Evolutionary conservation across 2,329 filamentous ascomycete species (phyloP).

Genomic region (Rasamsonia emersonii): DNA sequence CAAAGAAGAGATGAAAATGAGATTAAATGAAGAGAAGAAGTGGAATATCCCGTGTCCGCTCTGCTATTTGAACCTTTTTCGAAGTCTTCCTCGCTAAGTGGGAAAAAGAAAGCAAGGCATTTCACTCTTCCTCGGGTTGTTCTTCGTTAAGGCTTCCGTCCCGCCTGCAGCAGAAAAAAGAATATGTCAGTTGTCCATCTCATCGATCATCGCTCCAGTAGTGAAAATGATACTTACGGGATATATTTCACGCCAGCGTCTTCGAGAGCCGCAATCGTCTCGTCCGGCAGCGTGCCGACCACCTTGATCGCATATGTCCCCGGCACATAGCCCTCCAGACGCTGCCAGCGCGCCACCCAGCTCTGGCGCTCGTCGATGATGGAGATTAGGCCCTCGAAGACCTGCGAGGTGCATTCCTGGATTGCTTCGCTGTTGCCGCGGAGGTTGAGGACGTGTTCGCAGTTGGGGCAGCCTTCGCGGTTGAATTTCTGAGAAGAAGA

Average conservation of each 20-base stretch:
- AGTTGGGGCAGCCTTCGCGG: constrained; percentile 87
- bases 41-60: too few relatives aligned
- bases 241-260: constrained; percentile 54
- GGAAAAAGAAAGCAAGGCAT: too few relatives aligned
- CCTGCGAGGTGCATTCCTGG: constrained; percentile 87
- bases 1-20: too few relatives aligned
- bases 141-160: constrained; percentile 41
- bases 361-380: constrained; percentile 72
- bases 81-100: too few relatives aligned
- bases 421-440: constrained; percentile 70
- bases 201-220: neutral
- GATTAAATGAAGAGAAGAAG: too few relatives aligned
- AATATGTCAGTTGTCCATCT: neutral
- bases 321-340: constrained; percentile 75
- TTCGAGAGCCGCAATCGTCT: constrained; percentile 48
- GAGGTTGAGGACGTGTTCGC: constrained; percentile 84
- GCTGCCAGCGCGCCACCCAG: constrained; percentile 97
- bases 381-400: constrained; percentile 87
- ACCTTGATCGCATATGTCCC: constrained; percentile 96
- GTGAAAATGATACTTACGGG: constrained; percentile 34
- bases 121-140: constrained; percentile 22
- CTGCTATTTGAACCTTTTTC: too few relatives aligned
- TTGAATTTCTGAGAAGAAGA: constrained; percentile 61
- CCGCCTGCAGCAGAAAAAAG: constrained; percentile 20
- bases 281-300: constrained; percentile 61